Conservation (phyloP, 2,329 filamentous ascomycete species). For the Alternaria triticina region DNA sequence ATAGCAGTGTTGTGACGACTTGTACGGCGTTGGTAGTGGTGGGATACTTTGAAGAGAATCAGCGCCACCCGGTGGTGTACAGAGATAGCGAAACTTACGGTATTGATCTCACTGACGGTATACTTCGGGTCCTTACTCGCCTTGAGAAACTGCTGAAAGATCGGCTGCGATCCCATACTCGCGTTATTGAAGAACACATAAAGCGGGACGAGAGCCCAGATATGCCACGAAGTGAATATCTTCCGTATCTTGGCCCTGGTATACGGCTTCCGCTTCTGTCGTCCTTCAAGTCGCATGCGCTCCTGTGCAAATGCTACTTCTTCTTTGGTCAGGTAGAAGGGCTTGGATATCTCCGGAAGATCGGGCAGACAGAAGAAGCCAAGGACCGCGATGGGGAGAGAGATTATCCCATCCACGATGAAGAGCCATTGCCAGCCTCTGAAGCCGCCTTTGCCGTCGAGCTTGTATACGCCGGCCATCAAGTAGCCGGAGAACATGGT, state of each 20-base stretch:
- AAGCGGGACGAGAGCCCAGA: slow-evolving; percentile 18
- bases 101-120: slow-evolving; percentile 19
- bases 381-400: slow-evolving; percentile 19
- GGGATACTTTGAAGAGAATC: slow-evolving; percentile 19
- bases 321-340: slow-evolving; percentile 7
- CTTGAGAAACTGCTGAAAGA: slow-evolving; percentile 26
- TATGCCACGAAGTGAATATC: slow-evolving; percentile 10
- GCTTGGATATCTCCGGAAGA: slow-evolving; percentile 24
- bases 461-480: slow-evolving; percentile 60
- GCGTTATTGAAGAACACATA: slow-evolving; percentile 11
- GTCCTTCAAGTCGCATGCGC: slow-evolving; percentile 3
- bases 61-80: neutral
- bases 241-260: slow-evolving; percentile 14
- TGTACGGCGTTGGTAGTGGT: slow-evolving; percentile 28
- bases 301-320: slow-evolving; percentile 20
- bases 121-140: slow-evolving; percentile 23
- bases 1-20: slow-evolving; percentile 25
- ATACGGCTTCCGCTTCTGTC: neutral
- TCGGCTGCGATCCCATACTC: neutral
- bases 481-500: slow-evolving; percentile 48
- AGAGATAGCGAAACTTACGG: slow-evolving; percentile 5
- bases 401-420: slow-evolving; percentile 27
- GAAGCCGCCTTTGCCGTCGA: slow-evolving; percentile 65
- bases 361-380: slow-evolving; percentile 27
- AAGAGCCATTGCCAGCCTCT: slow-evolving; percentile 39